Evolutionary conservation across 768 basidiomycete genomes (phyloP), one percentile per base, ranked within the genome.

Genomic region (Mycena rebaudengoi): DNA sequence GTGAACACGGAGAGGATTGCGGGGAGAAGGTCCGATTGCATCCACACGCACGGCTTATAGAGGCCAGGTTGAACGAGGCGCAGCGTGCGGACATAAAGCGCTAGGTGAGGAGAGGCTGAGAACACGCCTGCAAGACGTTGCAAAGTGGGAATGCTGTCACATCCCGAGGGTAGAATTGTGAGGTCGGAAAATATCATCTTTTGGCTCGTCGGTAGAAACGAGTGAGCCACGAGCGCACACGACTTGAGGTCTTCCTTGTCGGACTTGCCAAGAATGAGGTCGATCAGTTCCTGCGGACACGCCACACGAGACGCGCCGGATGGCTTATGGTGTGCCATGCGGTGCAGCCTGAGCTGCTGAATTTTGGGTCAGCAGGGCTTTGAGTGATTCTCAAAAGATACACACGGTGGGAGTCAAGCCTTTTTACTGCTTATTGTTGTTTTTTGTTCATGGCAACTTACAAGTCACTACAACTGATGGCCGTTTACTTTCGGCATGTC

Each of bases 171-270:
- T 37, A 56, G 30, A 45, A 56, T 56, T 21, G 41, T 56, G 55
- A 56, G 55, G 30, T 56, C 55, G 29, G 55, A 58, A 37, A 58
- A 58, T 28, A 58, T 46, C n/a, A 48, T n/a, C 46, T 40, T 37
- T 49, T 58, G 56, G 45, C 45, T 48, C 55, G 14, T 56, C 32
- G 41, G 29, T 46, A 41, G 55, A 56, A 56, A 56, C 13, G 43
- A 44, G 43, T 46, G 56, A 39, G 56, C 32, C 45, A 48, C 58
- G 39, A 60, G 40, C 28, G 58, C 48, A 39, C 58, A 60, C 13
- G 49, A 51, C 30, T 60, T 51, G 29, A 50, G 58, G 33, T 37
- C 44, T 16, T 39, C n/a, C 30, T 40, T 60, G 39, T 60, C 35
- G 26, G 35, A 30, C 28, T 60, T 32, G 3, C 33, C 48, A 25